Conservation (phyloP, 2,329 filamentous ascomycete genomes). For the Lecanosticta acicola region DNA sequence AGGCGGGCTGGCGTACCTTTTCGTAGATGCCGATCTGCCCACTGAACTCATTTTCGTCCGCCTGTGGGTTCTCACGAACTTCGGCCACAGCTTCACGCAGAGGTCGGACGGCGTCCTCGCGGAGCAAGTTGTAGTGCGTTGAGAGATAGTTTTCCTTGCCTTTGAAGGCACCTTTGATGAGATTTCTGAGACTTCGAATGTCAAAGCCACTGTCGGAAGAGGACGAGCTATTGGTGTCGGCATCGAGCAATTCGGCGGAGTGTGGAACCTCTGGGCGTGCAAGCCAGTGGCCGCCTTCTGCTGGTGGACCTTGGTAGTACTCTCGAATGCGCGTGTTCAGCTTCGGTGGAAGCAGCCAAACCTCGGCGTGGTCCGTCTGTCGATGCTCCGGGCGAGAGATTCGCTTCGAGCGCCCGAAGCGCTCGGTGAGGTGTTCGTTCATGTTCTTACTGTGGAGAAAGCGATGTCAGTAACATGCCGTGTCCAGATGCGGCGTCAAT, state of each 20-base stretch:
- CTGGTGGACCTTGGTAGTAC: conserved; percentile 22
- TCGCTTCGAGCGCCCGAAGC: conserved; percentile 20
- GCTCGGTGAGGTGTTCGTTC: conserved; percentile 29
- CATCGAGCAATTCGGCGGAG: conserved; percentile 46
- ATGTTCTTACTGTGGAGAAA: conserved; percentile 13
- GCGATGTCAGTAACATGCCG: conserved; percentile 2
- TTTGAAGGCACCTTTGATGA: conserved; percentile 51
- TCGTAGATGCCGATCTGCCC: conserved; percentile 59
- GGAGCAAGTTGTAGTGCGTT: conserved; percentile 67
- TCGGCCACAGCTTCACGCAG: conserved; percentile 61
- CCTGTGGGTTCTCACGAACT: conserved; percentile 49
- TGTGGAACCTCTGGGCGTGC: conserved; percentile 51
- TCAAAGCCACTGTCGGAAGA: conserved; percentile 32
- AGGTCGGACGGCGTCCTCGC: conserved; percentile 67
- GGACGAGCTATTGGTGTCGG: conserved; percentile 12
- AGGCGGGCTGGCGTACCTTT: conserved; percentile 52
- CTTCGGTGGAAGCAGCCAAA: conserved; percentile 21
- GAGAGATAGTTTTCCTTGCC: conserved; percentile 62
- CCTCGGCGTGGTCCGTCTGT: conserved; percentile 6
- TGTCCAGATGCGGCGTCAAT: background rate
- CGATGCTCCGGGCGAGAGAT: background rate
- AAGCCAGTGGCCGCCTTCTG: conserved; percentile 28
- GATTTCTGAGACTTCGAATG: conserved; percentile 62
- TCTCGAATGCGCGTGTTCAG: conserved; percentile 26
- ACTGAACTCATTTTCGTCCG: conserved; percentile 48